Base-by-base conservation (phyloP, 75 land plant genomes). In the Chamaecyparis obtusa region DNA sequence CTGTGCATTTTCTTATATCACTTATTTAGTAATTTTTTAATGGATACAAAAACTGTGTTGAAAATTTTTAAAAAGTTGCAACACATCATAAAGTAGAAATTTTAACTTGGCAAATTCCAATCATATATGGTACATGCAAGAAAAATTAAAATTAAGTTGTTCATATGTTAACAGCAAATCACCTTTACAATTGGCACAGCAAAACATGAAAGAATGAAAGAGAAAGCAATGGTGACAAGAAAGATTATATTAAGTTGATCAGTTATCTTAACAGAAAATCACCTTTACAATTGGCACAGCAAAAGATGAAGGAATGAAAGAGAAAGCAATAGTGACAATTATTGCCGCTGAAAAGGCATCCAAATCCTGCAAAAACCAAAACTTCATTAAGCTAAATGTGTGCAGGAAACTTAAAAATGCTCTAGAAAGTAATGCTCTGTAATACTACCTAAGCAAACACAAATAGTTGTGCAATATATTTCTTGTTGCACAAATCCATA, bases 231-330 rank as follows among this genome's bases (percentile, higher is more conserved):
- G 82, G 43, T 92, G 48, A 94, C 88, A 87, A 95, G 30, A 27
- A 67, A 67, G 30, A 67, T 27, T 2, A 24, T 67, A 5, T 67
- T 67, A 27, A 67, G 1, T 67, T 79, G 19, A 39, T 37, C 81
- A 78, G 81, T 78, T 36, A 39, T 36, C 81, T 79, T 79, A 9
- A 79, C 46, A 79, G 39, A 19, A 83, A 67, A n/a, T 55, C 75
- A 86, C 96, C 96, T 95, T 95, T 32, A 95, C 96, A 87, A 95
- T 87, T 35, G 95, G 75, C 78, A 95, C 95, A 21, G 95, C 96
- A 91, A 95, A 95, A 69, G 96, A 95, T 16, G 96, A 94, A 83
- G 96, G 96, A 84, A 95, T 89, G 49, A 95, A 95, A 54, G 95
- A 88, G 87, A 94, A 94, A 57, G 96, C 96, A 86, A 95, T 89